Base-by-base conservation (phyloP, 1,284 basidiomycete genomes). In the Ceratobasidium sp. region DNA sequence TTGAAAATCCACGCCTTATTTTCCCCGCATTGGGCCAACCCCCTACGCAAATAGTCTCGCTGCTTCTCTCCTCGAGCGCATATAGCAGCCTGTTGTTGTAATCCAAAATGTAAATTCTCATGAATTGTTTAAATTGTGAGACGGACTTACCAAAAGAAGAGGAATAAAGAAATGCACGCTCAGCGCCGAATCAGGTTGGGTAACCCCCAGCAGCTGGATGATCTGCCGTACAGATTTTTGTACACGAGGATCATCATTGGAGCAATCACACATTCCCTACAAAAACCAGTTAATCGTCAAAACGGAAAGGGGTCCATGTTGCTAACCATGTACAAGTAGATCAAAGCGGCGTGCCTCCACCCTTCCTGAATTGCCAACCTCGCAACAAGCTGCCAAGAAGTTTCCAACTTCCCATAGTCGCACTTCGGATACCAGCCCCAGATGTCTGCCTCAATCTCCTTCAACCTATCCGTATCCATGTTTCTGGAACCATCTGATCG, bases 251-350 rank as follows among this genome's bases (percentile, higher is more conserved):
- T 66, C 63, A 26, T 66, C 18, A n/a, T n/a, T 54, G 5, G 47
- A 13, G 1, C 35, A 18, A 14, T 47, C 63, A 54, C 63, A 63
- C 61, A 63, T 63, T 30, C 44, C 46, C 61, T 63, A 13, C 26
- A 2, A 38, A 38, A 11, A 38, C 4, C 11, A n/a, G 35, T 38
- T 11, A 38, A 38, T 21, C 18, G 18, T n/a, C 21, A 21, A 35
- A 59, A 43, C n/a, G 23, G 21, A 43, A 21, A 9, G 13, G 3
- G 26, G 6, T 2, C 16, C 2, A n/a, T 23, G 6, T 5, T 1
- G 28, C 50, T 28, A 11, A 69, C 66, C 66, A 69, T 69, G 46
- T 69, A 69, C 16, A 69, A 47, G 23, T 69, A 69, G 23, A 69
- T 58, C 13, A 46, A 30, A 13, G 35, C 26, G 16, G 28, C 23